Base-by-base conservation (phyloP, 2,329 filamentous ascomycete genomes). In the Colletotrichum musicola region DNA sequence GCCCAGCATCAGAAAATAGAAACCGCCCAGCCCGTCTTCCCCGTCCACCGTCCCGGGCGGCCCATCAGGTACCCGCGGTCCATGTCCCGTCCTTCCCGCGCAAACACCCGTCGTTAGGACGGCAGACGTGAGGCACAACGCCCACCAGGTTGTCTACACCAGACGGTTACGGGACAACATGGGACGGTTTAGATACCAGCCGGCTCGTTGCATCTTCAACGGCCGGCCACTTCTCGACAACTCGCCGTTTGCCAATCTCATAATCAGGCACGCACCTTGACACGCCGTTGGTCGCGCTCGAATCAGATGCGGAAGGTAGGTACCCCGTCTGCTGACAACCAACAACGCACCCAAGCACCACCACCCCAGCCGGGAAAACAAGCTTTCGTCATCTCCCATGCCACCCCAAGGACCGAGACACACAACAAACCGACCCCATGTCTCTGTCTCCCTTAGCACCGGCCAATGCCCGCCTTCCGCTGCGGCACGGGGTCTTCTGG, bases 311-410 rank as follows among this genome's bases (percentile, higher is more conserved):
- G 27, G 2, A 30, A 30, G 7, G 27, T 7, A 30, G 27, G 27
- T 30, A 10, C 30, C 22, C 42, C 58, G 10, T 53, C 59, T 18
- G 30, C 40, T 44, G 27, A 53, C 22, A 38, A 47, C 20, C 60
- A 63, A 49, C 60, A 63, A 49, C 61, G 30, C 30, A 10, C 25
- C n/a, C 16, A 27, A 59, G 38, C 7, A 22, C 42, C 16, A 22
- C 25, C n/a, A 40, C 44, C 30, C 30, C 30, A 35, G 30, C 30
- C 30, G 30, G 30, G 42, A 65, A 68, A 68, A 68, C 61, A 68
- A 68, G 65, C 65, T 68, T 68, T 68, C 53, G 49, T 49, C 30
- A 65, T 46, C 35, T 18, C 55, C 49, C 47, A 49, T 65, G 20
- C 40, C 53, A 55, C 53, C n/a, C 54, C 35, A 20, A 40, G 38